Conservation (phyloP, 768 basidiomycete species). For the Hypsizygus marmoreus region DNA sequence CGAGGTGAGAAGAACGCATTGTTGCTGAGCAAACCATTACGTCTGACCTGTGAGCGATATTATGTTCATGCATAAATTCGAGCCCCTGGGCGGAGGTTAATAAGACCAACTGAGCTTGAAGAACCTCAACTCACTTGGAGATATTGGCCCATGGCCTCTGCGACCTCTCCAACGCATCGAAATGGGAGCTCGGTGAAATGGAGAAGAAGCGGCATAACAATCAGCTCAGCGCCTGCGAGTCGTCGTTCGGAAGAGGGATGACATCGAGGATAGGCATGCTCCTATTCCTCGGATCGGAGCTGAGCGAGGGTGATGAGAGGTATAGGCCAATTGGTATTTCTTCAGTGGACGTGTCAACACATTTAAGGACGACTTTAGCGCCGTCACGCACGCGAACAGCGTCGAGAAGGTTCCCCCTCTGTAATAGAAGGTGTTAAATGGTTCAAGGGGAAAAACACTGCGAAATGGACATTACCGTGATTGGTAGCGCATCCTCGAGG, state of each 20-base stretch:
- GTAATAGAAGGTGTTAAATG: neutral
- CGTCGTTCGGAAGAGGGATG: conserved; percentile 7
- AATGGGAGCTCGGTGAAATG: conserved; percentile 11
- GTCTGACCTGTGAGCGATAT: conserved; percentile 12
- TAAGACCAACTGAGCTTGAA: neutral
- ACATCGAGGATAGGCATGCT: conserved; percentile 14
- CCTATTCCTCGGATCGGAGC: conserved; percentile 15
- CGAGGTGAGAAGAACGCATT: no score
- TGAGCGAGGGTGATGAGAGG: conserved; percentile 3
- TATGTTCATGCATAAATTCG: conserved; percentile 14
- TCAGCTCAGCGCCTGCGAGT: neutral
- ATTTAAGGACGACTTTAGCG: conserved; percentile 10
- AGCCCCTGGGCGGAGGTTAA: conserved; percentile 2
- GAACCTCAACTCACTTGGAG: conserved; percentile 9
- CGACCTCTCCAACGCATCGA: conserved; percentile 11
- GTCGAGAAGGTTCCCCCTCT: conserved; percentile 4
- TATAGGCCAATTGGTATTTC: conserved; percentile 3
- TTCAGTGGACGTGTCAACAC: neutral
- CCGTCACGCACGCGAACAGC: conserved; percentile 8
- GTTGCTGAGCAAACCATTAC: neutral
- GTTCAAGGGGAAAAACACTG: neutral
- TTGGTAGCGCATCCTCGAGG: no score
- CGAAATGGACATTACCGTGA: neutral
- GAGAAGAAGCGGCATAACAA: conserved; percentile 18
- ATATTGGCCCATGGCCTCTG: conserved; percentile 15